These are phyloP conservation scores for Ogataea pignaliae DNA, from an alignment of 805 yeast species.

Conservation along the genomic window DNA sequence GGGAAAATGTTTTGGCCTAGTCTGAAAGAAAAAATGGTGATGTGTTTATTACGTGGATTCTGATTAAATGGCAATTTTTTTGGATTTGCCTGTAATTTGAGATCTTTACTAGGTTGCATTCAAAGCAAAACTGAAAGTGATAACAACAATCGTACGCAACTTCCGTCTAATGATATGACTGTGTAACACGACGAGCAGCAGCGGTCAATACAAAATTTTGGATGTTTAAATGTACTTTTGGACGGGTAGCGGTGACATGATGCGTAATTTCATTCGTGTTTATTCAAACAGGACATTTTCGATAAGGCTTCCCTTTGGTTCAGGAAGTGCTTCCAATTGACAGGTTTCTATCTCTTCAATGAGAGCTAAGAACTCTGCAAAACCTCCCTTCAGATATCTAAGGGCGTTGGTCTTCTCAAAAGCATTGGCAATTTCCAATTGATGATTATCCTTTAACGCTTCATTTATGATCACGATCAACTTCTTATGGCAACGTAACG, in stretches of 20 bases:
- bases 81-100: too few relatives aligned
- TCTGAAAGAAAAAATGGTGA: neutral
- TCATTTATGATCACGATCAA: slow-evolving; percentile 70
- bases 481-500: slow-evolving; percentile 50
- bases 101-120: too few relatives aligned
- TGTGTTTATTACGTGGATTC: neutral
- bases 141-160: too few relatives aligned
- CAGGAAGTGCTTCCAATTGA: slow-evolving; percentile 16
- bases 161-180: too few relatives aligned
- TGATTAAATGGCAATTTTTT: too few relatives aligned
- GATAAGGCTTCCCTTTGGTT: slow-evolving; percentile 18
- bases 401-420: slow-evolving; percentile 35
- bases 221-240: too few relatives aligned
- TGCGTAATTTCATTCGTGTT: neutral
- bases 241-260: too few relatives aligned
- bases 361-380: slow-evolving; percentile 13
- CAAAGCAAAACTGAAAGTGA: too few relatives aligned
- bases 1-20: slow-evolving; percentile 6
- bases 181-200: too few relatives aligned
- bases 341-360: slow-evolving; percentile 10
- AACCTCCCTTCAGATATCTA: slow-evolving; percentile 13
- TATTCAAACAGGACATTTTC: slow-evolving; percentile 15
- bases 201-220: too few relatives aligned
- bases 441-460: slow-evolving; percentile 83
- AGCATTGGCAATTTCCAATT: slow-evolving; percentile 66